Evolutionary conservation across 2,329 filamentous ascomycete genomes (phyloP), one percentile per base, ranked within the genome.

Genomic region (Nothomitra cinnamomea): DNA sequence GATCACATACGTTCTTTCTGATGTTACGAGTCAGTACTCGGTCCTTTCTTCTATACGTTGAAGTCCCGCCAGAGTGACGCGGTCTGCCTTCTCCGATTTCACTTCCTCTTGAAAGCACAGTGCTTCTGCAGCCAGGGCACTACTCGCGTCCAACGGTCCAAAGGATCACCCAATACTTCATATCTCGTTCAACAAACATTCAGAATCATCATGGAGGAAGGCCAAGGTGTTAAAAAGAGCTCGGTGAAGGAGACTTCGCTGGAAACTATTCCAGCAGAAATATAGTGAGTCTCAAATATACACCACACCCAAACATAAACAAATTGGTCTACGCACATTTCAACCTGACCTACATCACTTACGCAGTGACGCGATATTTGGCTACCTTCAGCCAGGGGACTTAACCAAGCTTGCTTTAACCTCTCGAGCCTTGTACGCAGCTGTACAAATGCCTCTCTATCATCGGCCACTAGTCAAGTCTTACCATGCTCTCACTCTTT

Each of bases 341-440:
- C n/a, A 48, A 48, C 13, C 43, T 48, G 22, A 49, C 24, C n/a
- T 35, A 7, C 45, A n/a, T 12, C 43, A 13, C 6, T 47, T 25
- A 24, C 21, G 17, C n/a, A 49, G 45, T 35, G 45, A 49, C 17
- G 45, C 25, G 2, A 35, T 49, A 32, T 49, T 49, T 49, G n/a
- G n/a, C 7, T 41, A 52, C n/a, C 50, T 52, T 43, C 36, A 40
- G 32, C n/a, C 35, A n/a, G 36, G 7, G 10, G 50, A 52, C 35
- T 19, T 52, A 5, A 4, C 50, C 36, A 43, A 43, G 21, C 50
- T 52, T 15, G 35, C 35, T 36, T 25, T 41, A 19, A 41, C 28
- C 1, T 52, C 50, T 35, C 32, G 50, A 52, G 40, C 36, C n/a
- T 35, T 52, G 15, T 52, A 52, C 21, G 36, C 40, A 25, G 50